Evolutionary conservation across 73 alveolate genomes (phyloP), one percentile per base, ranked within the genome.

Genomic region (Paramecium pentaurelia): DNA sequence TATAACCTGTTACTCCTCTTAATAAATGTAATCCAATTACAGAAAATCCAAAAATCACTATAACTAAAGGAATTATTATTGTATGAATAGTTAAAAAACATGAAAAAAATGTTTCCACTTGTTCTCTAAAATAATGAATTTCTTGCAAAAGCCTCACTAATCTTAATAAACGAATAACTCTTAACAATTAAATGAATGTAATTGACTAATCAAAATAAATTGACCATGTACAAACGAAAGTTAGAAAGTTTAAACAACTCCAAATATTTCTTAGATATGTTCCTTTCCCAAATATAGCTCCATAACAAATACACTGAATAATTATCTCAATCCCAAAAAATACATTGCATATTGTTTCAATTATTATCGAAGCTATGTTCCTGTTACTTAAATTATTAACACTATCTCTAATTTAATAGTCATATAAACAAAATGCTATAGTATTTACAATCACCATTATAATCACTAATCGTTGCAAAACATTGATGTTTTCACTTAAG

Each of bases 131-230:
- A 22, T 80, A 80, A 22, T n/a, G 71, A 80, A 80, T 80, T 44
- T 80, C 91, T 80, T 80, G 22, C 14, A 80, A 42, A 20, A 80
- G 91, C 20, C 91, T 34, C 34, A 80, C 47, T 20, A 80, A 28
- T 80, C 91, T 80, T 14, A 80, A 47, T 47, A 80, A 49, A 27
- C 91, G 71, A 80, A 80, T 34, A 36, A 80, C 75, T 80, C 75
- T 80, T 22, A 80, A 47, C 30, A 80, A 20, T 80, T 80, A 42
- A 80, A 80, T 36, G 42, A 80, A 25, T 18, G 73, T 40, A 12
- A 3, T 27, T 16, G 87, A 37, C 47, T 80, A 36, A 80, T 80
- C 91, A 0, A 80, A 47, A 45, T 44, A 80, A 18, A 80, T 80
- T 16, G 91, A 80, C 91, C 91, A 80, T 44, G 64, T 80, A 22